Evolutionary conservation across 176 grass and related monocot species (phyloP), one percentile per base, ranked within the genome.

Genomic region (Pontederia paniculata): DNA sequence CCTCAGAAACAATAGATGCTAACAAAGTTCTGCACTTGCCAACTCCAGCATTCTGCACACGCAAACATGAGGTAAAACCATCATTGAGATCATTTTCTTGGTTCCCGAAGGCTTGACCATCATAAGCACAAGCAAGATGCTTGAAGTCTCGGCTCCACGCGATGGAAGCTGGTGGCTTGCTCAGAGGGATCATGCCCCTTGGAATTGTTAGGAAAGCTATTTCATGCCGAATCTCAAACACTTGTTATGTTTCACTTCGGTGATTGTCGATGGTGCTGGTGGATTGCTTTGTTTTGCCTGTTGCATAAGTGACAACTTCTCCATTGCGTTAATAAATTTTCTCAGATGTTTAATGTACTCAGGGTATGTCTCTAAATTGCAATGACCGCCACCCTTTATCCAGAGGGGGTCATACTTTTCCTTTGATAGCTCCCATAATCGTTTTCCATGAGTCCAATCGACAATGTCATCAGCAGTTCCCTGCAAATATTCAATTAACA

Each of bases 341-440:
- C 77, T 52, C 58, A 97, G 31, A 60, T 97, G 93, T 49, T 79
- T 81, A 70, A 97, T 97, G 57, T 97, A 97, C 44, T 97, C 86
- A 0, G 93, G 86, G 21, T 84, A 97, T 1, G 86, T 84, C 52
- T 97, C 93, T 65, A 97, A 72, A 55, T 97, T 97, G 74, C 93
- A 97, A 57, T 97, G 93, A 3, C 86, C 86, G 0, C 93, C 93
- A 18, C 93, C 93, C 45, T 86, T 90, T 9, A 97, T 19, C 93
- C 93, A 97, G 5, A 97, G 62, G 1, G 93, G 93, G 23, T 97
- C 93, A 42, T 88, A 91, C 64, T 97, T 97, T 42, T 90, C 93
- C 58, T 90, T 97, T 0, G 93, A 67, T 11, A 97, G 74, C 74
- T 90, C 93, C 77, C 88, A 84, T 31, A 97, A 70, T 14, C 83